Base-by-base conservation (phyloP, 2,329 filamentous ascomycete species). In the Aspergillus luchuensis region DNA sequence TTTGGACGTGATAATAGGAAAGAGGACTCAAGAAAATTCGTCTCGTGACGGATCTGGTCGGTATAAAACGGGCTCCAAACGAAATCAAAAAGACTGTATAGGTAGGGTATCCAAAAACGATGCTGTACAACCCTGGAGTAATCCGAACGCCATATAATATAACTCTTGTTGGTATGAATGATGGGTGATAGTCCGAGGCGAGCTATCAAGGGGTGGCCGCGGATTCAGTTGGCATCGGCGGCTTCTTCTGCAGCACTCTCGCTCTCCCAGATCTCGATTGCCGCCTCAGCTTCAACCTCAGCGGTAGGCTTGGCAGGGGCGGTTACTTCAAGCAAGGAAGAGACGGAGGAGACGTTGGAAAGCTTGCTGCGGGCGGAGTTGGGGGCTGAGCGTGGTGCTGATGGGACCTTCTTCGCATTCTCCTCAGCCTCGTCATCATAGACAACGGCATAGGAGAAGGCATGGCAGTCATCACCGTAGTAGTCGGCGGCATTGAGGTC, bases 191-290 rank as follows among this genome's bases (percentile, higher is more conserved):
- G 50, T 8, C 8, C 28, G 33, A n/a, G 4, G 8, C 3, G 36
- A 3, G 33, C 50, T 33, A 33, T 54, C 36, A 54, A 48, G 57
- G 33, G n/a, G 4, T 41, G n/a, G 56, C 55, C 11, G 30, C 30
- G 10, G 30, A 33, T 6, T 36, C 33, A 36, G 33, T 36, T 36
- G 33, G 45, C 50, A 17, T 57, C 53, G 4, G 58, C 64, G 19
- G 71, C 69, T 58, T 78, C 87, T 51, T 86, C 88, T 65, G 86
- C 85, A 25, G 84, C 82, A 73, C 87, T 90, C 25, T 81, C 83
- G 70, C 87, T 90, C 74, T 91, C 89, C 88, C 88, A 91, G 15
- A 91, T 81, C 67, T 89, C 87, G 68, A 91, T 70, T 13, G 33
- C 33, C 5, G 33, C 33, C 33, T 36, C 33, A 15, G 33, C 10